These are phyloP conservation scores for Melocanna baccifera DNA, from an alignment of 176 grass and related monocot species.

Conservation along the genomic window DNA sequence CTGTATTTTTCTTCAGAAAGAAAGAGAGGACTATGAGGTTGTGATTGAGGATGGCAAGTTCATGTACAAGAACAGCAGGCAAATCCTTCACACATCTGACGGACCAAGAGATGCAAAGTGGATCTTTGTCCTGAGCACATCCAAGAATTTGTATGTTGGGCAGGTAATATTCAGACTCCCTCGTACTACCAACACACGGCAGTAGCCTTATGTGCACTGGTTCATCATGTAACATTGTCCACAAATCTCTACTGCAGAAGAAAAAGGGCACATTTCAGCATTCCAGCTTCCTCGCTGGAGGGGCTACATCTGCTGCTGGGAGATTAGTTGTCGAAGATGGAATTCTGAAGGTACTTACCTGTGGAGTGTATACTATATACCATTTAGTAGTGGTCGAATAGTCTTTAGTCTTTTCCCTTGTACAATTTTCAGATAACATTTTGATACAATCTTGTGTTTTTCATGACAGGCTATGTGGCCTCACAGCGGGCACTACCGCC, in stretches of 20 bases:
- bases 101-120: constrained; percentile 61
- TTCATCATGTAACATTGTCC: constrained; percentile 3
- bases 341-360: constrained; percentile 56
- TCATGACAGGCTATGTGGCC: constrained; percentile 76
- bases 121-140: constrained; percentile 98
- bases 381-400: background rate
- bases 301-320: constrained; percentile 85
- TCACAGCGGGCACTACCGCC: constrained; percentile 88
- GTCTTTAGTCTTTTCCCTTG: background rate
- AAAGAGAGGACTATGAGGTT: constrained; percentile 87
- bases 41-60: constrained; percentile 71
- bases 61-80: constrained; percentile 65
- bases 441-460: constrained; percentile 8
- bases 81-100: constrained; percentile 54
- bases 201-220: background rate
- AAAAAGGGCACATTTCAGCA: constrained; percentile 96
- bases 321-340: constrained; percentile 79
- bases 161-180: constrained; percentile 53
- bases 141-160: constrained; percentile 73
- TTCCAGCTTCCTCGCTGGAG: constrained; percentile 93
- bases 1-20: constrained; percentile 64
- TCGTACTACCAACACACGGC: background rate
- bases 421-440: background rate
- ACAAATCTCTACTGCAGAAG: constrained; percentile 61
- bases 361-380: background rate